Conservation (phyloP, 495 filamentous ascomycete genomes). For the Cairneyella variabilis region DNA sequence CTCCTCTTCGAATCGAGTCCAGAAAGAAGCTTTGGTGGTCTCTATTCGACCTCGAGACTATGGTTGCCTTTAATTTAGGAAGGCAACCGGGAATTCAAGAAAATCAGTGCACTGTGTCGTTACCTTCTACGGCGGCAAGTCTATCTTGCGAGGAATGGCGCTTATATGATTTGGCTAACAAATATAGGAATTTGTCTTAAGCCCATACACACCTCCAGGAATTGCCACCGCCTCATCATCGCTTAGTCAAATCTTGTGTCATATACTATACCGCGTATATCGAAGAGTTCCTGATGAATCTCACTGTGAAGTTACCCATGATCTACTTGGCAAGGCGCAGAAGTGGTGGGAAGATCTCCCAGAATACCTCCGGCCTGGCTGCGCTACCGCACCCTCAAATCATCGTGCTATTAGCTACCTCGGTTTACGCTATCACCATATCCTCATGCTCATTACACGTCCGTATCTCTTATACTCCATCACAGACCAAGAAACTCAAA, state of each 20-base stretch:
- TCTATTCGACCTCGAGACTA: background rate
- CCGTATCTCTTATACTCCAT: background rate
- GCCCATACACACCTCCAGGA: too few relatives aligned
- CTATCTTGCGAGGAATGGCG: too few relatives aligned
- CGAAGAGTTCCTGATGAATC: background rate
- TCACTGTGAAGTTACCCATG: background rate
- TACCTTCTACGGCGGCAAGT: too few relatives aligned
- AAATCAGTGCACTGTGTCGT: too few relatives aligned
- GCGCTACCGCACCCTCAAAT: background rate
- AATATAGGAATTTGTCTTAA: too few relatives aligned
- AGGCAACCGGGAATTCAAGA: background rate
- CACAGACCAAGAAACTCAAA: too few relatives aligned
- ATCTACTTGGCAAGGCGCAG: background rate
- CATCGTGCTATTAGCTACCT: background rate
- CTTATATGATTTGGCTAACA: too few relatives aligned
- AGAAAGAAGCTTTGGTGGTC: background rate
- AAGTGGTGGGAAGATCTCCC: background rate
- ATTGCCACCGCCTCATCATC: too few relatives aligned
- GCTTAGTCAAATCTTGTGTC: background rate
- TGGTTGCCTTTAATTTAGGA: background rate
- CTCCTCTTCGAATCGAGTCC: background rate
- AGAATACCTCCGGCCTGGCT: background rate
- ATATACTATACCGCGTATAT: background rate
- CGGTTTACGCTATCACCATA: background rate
- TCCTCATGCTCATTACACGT: background rate